Conservation (phyloP, 306 rosid genomes). For the Ammopiptanthus mongolicus region DNA sequence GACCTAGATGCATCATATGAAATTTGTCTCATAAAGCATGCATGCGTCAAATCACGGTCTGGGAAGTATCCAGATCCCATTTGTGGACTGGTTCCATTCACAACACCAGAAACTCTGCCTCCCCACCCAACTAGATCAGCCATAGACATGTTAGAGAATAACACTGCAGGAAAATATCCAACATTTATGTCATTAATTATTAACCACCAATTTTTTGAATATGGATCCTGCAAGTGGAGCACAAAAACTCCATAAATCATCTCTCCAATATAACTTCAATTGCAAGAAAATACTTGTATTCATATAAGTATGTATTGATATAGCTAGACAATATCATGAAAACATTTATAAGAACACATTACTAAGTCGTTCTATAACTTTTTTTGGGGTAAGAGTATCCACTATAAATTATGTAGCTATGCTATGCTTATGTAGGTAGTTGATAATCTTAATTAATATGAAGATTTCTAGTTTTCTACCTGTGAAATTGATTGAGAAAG, state of each 20-base stretch:
- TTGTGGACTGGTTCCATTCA: neutral
- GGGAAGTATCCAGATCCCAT: constrained; percentile 13
- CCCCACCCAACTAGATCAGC: neutral
- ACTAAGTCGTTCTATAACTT: too few relatives aligned
- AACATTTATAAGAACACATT: too few relatives aligned
- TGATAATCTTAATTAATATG: neutral
- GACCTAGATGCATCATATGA: neutral
- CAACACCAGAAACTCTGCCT: neutral
- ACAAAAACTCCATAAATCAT: neutral
- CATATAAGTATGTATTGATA: too few relatives aligned
- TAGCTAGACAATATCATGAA: neutral
- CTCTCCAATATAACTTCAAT: neutral
- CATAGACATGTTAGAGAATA: neutral
- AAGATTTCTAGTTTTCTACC: neutral
- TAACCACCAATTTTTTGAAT: neutral
- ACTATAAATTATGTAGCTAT: neutral
- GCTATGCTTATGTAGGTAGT: neutral
- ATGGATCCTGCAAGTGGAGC: neutral
- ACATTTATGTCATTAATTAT: neutral
- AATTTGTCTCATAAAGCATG: neutral
- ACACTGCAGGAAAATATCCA: neutral
- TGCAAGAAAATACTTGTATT: neutral
- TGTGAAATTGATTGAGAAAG: neutral
- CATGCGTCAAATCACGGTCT: neutral
- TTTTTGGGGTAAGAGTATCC: too few relatives aligned